Conservation (phyloP, 2,329 filamentous ascomycete species). For the Xylaria sp. region DNA sequence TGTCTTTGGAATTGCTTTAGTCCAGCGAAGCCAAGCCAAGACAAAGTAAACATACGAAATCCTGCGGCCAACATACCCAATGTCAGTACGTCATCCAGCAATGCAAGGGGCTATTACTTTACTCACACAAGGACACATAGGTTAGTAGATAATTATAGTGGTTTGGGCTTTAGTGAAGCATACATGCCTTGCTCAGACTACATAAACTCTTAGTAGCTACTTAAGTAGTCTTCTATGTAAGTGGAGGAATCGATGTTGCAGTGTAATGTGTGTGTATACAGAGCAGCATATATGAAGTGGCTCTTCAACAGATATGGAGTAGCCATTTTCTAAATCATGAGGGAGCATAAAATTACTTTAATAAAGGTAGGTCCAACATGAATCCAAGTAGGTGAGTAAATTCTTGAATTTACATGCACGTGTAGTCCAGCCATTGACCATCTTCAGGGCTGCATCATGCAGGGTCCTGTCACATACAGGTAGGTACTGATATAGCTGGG, state of each 20-base stretch:
- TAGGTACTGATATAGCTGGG: too few species aligned
- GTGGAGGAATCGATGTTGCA: not conserved
- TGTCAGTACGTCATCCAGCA: not conserved
- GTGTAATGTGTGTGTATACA: not conserved
- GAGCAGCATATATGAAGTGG: too few species aligned
- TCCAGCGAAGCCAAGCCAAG: not conserved
- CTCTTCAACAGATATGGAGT: too few species aligned
- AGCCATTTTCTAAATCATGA: too few species aligned
- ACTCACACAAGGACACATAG: not conserved
- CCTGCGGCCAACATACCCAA: not conserved
- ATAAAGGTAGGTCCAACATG: too few species aligned
- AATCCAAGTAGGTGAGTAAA: too few species aligned
- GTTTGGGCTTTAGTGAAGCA: not conserved
- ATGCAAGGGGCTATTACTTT: not conserved
- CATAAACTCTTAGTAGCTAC: not conserved
- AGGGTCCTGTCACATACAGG: not conserved
- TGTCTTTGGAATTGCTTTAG: not conserved
- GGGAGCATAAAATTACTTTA: too few species aligned
- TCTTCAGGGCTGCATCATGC: not conserved
- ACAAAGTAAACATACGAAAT: constrained; percentile 5
- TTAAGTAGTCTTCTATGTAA: not conserved
- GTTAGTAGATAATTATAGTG: not conserved
- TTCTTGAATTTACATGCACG: too few species aligned
- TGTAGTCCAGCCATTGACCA: too few species aligned
- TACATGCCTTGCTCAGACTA: not conserved